Base-by-base conservation (phyloP, 345 rosid species). In the Combretum micranthum region DNA sequence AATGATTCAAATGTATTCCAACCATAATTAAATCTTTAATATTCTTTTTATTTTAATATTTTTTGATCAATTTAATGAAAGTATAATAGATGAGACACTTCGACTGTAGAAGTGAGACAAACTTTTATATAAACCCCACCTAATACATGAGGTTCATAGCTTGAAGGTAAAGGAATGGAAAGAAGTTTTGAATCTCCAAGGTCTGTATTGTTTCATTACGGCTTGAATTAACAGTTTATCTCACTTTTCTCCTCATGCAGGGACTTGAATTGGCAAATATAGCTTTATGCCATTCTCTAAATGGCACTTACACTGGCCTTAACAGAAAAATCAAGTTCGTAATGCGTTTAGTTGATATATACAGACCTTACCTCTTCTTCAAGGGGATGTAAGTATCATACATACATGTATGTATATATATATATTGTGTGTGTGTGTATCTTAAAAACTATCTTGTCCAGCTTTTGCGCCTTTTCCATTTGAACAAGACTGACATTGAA, bases 291-390 rank as follows among this genome's bases (percentile, higher is more conserved):
- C 52, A 55, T 2, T 25, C 47, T 4, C 67, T 60, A 4, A 18
- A 75, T 11, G 63, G 42, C 32, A 8, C 26, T 8, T 67, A 15
- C n/a, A 56, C 12, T 2, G 16, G 15, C 44, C 61, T 26, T 4
- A 19, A 62, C 50, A 39, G 68, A 44, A 75, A 63, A 52, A 23
- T 72, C 20, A 72, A 55, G 12, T 49, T 67, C 4, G 72, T 59
- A 23, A 67, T 72, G 80, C 55, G 67, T 2, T 51, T 78, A 19
- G 72, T 47, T 10, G 65, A 78, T 3, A 74, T 75, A n/a, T 79
- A 72, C 52, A 49, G 52, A 45, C 78, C 83, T 0, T 79, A 69
- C 21, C 15, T 70, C 43, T 73, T 79, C 48, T 71, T 67, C 66
- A 15, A 67, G 65, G 71, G 61, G 23, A 16, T 61, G 71, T 61